Percentiles rank a stretch among this genome's conserved stretches.
phyloP scores from a whole-genome alignment of 139 green algal genomes.

The Chlorella sp. region DNA sequence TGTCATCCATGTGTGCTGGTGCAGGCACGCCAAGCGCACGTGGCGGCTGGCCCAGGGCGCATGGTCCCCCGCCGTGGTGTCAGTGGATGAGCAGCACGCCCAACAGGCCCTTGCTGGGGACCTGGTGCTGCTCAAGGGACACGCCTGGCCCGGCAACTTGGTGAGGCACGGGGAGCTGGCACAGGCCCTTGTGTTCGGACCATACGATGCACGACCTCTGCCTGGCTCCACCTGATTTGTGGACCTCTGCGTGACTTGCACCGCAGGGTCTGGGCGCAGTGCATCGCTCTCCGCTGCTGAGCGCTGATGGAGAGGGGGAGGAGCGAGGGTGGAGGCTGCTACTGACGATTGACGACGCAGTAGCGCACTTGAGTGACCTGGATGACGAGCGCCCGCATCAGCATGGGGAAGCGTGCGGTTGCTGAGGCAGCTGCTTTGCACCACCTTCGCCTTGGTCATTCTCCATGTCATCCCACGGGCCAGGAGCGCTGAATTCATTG shows the following conservation, averaged over 20 bases:
- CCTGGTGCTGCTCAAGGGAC: constrained; percentile 36
- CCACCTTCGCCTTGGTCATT: no score
- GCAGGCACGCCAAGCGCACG: constrained; percentile 24
- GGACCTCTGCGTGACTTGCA: neutral
- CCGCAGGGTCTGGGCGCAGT: constrained; percentile 15
- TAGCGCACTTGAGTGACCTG: no score
- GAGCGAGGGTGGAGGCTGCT: constrained; percentile 14
- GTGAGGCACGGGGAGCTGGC: neutral
- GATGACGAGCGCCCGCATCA: no score
- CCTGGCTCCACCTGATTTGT: neutral
- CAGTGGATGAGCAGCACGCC: constrained; percentile 14
- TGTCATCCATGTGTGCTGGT: neutral
- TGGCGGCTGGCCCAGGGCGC: constrained; percentile 4
- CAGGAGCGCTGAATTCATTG: no score
- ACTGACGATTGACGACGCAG: constrained; percentile 26
- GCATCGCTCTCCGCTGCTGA: constrained; percentile 10
- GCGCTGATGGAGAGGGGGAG: neutral
- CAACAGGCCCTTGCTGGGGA: constrained; percentile 15
- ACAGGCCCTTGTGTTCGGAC: neutral
- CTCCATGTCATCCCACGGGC: no score
- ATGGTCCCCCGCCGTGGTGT: constrained; percentile 10
- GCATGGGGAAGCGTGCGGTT: no score
- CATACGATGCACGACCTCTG: neutral
- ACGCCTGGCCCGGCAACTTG: constrained; percentile 18
- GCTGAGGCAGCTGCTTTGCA: no score